Base-by-base conservation (phyloP, 2,329 filamentous ascomycete genomes). In the Paraphoma sp. region DNA sequence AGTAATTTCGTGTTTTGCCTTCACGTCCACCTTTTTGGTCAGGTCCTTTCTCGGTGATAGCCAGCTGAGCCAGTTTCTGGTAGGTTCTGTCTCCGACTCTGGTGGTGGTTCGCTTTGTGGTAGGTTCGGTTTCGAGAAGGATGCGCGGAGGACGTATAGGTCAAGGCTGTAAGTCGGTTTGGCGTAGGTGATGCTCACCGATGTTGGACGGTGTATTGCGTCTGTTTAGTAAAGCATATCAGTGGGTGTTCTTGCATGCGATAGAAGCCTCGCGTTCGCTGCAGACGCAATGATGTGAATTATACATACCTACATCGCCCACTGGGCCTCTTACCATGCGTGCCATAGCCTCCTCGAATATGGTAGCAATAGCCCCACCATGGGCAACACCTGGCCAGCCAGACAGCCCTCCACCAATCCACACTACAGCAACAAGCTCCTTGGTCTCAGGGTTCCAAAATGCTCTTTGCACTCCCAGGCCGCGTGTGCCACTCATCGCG, bases 341-440 rank as follows among this genome's bases (percentile, higher is more conserved):
- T n/a, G 87, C 86, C 59, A 91, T 80, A 49, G 83, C 84, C 78
- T 93, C 90, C 72, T 91, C 86, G 38, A 93, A 76, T 3, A 91
- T 74, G 0, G 87, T 92, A 7, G 87, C 88, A 47, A 90, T 81
- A 6, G 83, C 81, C 12, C 90, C 90, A 53, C 90, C 90, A 77
- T 94, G 90, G 49, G 87, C 86, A 41, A 90, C 81, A 11, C 84
- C 83, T 1, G 90, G 90, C 88, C 89, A 93, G 4, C 91, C 90
- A 46, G 83, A 80, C 17, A 89, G 70, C 1, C 81, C 84, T n/a
- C 80, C 74, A 6, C 90, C 91, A 51, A 93, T 82, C 80, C 83
- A 90, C 4, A 93, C 79, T n/a, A 93, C 81, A 48, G 82, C 84
- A 10, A 88, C 78, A 33, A 87, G 73, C 65, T 86, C 84, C 62